Evolutionary conservation across 2,329 filamentous ascomycete species (phyloP).

Genomic region (Xylariomycetidae sp.): DNA sequence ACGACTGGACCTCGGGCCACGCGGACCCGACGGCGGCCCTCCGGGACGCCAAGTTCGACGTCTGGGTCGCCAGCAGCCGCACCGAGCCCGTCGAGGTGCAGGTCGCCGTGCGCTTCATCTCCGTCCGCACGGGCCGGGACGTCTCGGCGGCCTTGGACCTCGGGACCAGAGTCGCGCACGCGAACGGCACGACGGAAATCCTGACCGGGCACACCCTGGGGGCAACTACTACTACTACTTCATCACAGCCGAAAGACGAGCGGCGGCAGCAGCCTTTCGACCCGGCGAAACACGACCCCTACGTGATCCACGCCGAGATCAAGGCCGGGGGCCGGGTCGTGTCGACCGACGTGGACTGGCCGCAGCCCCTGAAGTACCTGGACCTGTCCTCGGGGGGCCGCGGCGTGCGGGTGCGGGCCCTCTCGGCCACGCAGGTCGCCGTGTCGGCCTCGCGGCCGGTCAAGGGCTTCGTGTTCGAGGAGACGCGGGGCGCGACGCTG

Average conservation of each 20-base stretch:
- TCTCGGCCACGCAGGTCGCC: conserved; percentile 20
- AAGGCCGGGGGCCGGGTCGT: conserved; percentile 33
- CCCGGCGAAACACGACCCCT: conserved; percentile 34
- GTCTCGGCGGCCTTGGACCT: conserved; percentile 21
- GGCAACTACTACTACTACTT: background rate
- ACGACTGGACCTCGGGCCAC: conserved; percentile 41
- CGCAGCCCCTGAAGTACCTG: conserved; percentile 58
- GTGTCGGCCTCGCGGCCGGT: conserved; percentile 41
- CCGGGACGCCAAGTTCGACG: conserved; percentile 35
- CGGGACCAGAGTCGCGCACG: conserved; percentile 16
- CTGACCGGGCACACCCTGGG: conserved; percentile 27
- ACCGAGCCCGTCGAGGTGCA: conserved; percentile 18
- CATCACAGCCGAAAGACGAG: conserved; percentile 11
- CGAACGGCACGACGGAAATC: conserved; percentile 37
- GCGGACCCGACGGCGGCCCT: conserved; percentile 34
- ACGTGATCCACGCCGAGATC: conserved; percentile 44
- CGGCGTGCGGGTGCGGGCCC: conserved; percentile 28
- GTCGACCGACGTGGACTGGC: conserved; percentile 52
- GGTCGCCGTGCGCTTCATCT: conserved; percentile 35
- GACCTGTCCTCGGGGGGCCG: conserved; percentile 44
- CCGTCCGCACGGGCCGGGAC: conserved; percentile 34
- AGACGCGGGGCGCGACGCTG: conserved; percentile 38
- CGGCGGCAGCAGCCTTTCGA: conserved; percentile 24
- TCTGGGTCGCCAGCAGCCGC: conserved; percentile 37
- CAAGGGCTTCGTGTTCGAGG: conserved; percentile 53